Evolutionary conservation across 441 rosid species (phyloP), one percentile per base, ranked within the genome.

Genomic region (Sinapis alba): DNA sequence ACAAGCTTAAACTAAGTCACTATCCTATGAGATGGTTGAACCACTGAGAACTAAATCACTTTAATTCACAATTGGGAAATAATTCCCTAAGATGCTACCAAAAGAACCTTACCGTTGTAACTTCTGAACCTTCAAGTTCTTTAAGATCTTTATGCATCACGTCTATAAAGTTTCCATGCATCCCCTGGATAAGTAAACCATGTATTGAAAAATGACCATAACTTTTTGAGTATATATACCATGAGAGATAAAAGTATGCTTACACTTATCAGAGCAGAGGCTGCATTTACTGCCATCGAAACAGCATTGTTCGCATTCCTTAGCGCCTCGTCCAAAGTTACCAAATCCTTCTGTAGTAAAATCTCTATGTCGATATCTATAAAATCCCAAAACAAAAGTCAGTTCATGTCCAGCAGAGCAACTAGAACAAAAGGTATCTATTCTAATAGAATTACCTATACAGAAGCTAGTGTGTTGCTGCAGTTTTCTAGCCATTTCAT

Each of bases 251-350:
- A 74, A 73, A 18, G 63, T 23, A 70, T 19, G 63, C 93, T 88
- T 83, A 94, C 97, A 60, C 91, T 87, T 81, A 83, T 61, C 36
- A 95, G 79, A 74, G 84, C 79, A 18, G 89, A 83, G 66, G 90
- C 76, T 20, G 93, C 83, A 80, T 87, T 85, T 65, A 91, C 78
- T 50, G 97, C 95, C 87, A 88, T 80, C 9, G 88, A 82, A 78
- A 89, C 98, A 68, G 97, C 93, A 82, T 72, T 86, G 81, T 95
- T 89, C 72, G 94, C 98, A 74, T 85, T 87, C 82, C 81, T 91
- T 80, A 95, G 76, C 72, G 98, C 98, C 85, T 91, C 97, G 18
- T 95, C 96, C 66, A 95, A 85, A 36, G 99, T 95, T 70, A 93
- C 95, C 82, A 85, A 56, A 71, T 93, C 98, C 77, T 87, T 92